Evolutionary conservation across 2,329 filamentous ascomycete genomes (phyloP).

Genomic region (Epichloe festucae): DNA sequence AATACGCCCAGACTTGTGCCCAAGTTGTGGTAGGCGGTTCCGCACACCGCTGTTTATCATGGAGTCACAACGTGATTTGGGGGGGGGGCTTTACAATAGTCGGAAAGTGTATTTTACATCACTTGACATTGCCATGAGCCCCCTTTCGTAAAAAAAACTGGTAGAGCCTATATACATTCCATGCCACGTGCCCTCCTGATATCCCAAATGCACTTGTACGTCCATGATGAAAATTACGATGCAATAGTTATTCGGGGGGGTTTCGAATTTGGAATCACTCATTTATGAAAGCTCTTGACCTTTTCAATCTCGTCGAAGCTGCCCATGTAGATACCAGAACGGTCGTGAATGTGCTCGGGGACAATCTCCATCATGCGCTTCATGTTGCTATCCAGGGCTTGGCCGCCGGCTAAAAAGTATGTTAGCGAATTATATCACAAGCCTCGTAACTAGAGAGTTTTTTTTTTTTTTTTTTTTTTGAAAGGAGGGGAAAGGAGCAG

Average conservation of each 20-base stretch:
- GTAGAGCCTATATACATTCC: not conserved
- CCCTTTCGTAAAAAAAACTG: not conserved
- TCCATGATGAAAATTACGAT: not conserved
- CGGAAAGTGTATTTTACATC: too few relatives aligned
- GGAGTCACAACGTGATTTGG: too few relatives aligned
- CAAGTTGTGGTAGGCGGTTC: constrained; percentile 31
- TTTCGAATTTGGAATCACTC: constrained; percentile 14
- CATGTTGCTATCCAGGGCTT: constrained; percentile 88
- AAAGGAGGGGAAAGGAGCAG: not conserved
- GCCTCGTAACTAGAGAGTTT: too few relatives aligned
- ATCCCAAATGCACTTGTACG: not conserved
- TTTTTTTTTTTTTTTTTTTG: too few relatives aligned
- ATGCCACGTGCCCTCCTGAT: not conserved
- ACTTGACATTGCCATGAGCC: too few relatives aligned
- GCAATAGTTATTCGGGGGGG: not conserved
- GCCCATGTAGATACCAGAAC: constrained; percentile 90
- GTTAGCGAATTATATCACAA: constrained; percentile 14
- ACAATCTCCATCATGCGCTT: constrained; percentile 77
- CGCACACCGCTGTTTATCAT: not conserved
- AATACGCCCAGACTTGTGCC: constrained; percentile 53
- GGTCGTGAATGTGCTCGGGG: constrained; percentile 88
- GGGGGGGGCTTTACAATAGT: too few relatives aligned
- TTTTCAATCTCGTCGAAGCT: constrained; percentile 93
- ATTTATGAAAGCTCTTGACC: constrained; percentile 67
- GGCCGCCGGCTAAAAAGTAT: constrained; percentile 57